phyloP scores from a whole-genome alignment of 2,329 filamentous ascomycete genomes.

The Ophiocordyceps sinensis region DNA sequence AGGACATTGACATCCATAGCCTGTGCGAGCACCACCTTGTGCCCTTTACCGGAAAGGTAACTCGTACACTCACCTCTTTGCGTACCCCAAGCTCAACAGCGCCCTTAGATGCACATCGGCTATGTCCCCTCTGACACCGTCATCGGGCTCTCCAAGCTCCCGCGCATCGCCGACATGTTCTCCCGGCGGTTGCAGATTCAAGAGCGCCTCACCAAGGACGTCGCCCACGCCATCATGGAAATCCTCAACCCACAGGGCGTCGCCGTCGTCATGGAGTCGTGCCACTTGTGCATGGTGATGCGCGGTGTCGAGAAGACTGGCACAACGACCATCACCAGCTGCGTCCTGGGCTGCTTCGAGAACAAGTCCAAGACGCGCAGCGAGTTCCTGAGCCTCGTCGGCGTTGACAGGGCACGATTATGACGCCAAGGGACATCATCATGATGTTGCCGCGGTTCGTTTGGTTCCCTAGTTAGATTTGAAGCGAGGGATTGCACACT shows the following conservation, averaged over 20 bases:
- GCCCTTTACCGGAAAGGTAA: constrained; percentile 84
- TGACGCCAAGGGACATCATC: too few species aligned
- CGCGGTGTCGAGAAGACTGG: constrained; percentile 89
- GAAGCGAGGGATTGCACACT: too few species aligned
- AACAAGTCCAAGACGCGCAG: constrained; percentile 85
- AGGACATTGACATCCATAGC: constrained; percentile 90
- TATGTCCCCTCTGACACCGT: constrained; percentile 90
- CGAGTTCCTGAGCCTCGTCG: constrained; percentile 77
- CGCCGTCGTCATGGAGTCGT: constrained; percentile 93
- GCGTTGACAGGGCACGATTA: constrained; percentile 33
- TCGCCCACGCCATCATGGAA: constrained; percentile 85
- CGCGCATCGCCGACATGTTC: constrained; percentile 95
- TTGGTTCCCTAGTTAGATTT: too few species aligned
- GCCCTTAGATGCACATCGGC: constrained; percentile 85
- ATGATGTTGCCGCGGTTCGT: too few species aligned
- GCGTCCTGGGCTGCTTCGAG: constrained; percentile 93
- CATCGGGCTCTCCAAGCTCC: constrained; percentile 89
- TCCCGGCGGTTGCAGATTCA: constrained; percentile 86
- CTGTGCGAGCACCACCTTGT: constrained; percentile 96
- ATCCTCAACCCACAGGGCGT: constrained; percentile 89
- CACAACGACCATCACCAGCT: constrained; percentile 87
- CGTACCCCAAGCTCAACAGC: too few species aligned
- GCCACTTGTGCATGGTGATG: constrained; percentile 98
- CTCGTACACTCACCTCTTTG: too few species aligned
- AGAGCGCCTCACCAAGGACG: constrained; percentile 89